Evolutionary conservation across 305 asterid genomes (phyloP).

Genomic region (Fraxinus latifolia): DNA sequence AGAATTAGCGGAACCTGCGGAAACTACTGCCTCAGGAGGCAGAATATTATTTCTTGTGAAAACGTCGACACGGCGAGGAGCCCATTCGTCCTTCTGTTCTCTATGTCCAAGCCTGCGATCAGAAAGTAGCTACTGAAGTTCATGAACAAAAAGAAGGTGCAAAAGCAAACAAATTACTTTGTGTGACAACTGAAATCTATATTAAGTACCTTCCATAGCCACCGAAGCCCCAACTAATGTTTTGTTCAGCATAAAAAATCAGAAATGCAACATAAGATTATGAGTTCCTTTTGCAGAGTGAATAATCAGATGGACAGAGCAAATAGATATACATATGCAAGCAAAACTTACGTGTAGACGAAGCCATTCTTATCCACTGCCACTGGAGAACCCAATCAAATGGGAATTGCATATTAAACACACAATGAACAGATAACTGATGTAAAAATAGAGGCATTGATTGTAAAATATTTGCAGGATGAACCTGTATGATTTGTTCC

Average conservation of each 20-base stretch:
- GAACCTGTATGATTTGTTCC: conserved; percentile 96
- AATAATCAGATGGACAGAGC: background rate
- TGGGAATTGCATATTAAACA: conserved; percentile 19
- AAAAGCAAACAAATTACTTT: conserved; percentile 10
- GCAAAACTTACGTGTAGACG: conserved; percentile 90
- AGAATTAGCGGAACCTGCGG: conserved; percentile 86
- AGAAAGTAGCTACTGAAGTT: conserved; percentile 26
- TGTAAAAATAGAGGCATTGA: background rate
- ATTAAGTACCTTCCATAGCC: conserved; percentile 88
- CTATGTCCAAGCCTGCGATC: conserved; percentile 88
- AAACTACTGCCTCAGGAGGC: conserved; percentile 78
- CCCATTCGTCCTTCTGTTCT: conserved; percentile 93
- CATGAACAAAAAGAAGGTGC: conserved; percentile 16
- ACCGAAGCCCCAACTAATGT: conserved; percentile 91
- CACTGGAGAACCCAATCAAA: conserved; percentile 50
- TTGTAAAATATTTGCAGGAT: conserved; percentile 11
- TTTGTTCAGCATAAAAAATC: conserved; percentile 19
- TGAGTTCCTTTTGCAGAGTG: background rate
- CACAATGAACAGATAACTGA: background rate
- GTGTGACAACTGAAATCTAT: background rate
- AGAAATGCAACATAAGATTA: conserved; percentile 6
- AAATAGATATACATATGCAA: conserved; percentile 12
- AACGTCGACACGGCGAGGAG: conserved; percentile 80
- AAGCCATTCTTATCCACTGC: conserved; percentile 82
- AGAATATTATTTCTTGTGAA: conserved; percentile 75